These are phyloP conservation scores for Lachnellula suecica DNA, from an alignment of 2,329 filamentous ascomycete genomes.

Conservation along the genomic window DNA sequence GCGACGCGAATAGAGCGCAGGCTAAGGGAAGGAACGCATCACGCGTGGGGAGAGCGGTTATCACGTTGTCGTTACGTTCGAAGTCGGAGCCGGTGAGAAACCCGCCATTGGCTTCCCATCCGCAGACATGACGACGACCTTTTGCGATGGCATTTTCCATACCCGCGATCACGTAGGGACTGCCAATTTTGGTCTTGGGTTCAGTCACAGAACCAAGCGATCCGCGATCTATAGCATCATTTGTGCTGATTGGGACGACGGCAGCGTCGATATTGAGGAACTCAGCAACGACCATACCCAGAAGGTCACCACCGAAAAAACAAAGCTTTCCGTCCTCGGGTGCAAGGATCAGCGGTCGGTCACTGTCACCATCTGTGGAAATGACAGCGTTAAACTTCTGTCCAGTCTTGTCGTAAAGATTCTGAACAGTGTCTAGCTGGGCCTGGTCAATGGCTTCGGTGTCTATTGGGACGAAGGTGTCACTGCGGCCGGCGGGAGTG, in stretches of 20 bases:
- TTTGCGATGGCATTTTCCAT: constrained; percentile 33
- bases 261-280: constrained; percentile 31
- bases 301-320: constrained; percentile 34
- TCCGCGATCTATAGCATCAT: constrained; percentile 35
- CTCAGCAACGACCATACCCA: constrained; percentile 35
- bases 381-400: constrained; percentile 31
- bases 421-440: constrained; percentile 32
- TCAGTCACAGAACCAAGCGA: constrained; percentile 27
- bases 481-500: constrained; percentile 32
- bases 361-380: constrained; percentile 36
- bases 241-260: constrained; percentile 35
- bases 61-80: constrained; percentile 27
- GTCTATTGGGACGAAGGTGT: constrained; percentile 35
- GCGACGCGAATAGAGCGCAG: constrained; percentile 31
- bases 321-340: constrained; percentile 29
- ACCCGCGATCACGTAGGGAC: constrained; percentile 35
- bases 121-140: constrained; percentile 30
- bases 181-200: constrained; percentile 35
- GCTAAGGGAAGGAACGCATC: constrained; percentile 34
- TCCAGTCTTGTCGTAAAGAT: constrained; percentile 25
- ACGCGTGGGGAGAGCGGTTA: constrained; percentile 33
- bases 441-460: constrained; percentile 35
- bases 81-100: constrained; percentile 35
- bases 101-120: constrained; percentile 36
- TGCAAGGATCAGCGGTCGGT: constrained; percentile 33